Percentiles rank a stretch among this genome's conserved stretches.
Conservation (phyloP, 148 eudicot genomes). For the Rhododendron griersonianum region DNA sequence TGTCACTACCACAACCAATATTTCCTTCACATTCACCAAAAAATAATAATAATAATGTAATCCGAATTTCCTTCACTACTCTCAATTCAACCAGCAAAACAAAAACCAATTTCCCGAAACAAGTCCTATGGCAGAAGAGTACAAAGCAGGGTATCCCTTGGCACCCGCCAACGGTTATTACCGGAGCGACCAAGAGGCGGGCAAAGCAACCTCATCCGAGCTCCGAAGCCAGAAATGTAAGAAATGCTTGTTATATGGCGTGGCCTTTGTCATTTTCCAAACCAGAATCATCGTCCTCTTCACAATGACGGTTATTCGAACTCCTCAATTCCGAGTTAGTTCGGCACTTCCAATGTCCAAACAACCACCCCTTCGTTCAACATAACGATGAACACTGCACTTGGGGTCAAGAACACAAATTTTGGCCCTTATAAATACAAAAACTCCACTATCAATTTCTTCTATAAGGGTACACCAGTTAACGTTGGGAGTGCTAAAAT, state of each 20-base stretch:
- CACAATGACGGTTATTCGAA: conserved; percentile 6
- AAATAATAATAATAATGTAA: too few species aligned
- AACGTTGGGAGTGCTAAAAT: conserved; percentile 5
- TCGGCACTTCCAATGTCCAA: neutral
- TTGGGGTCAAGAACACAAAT: conserved; percentile 16
- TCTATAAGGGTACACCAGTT: neutral
- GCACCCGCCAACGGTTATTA: too few species aligned
- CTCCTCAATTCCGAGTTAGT: conserved; percentile 10
- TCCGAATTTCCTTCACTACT: too few species aligned
- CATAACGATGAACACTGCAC: neutral
- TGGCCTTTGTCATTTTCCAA: conserved; percentile 8
- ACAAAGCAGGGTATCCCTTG: too few species aligned
- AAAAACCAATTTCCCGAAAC: too few species aligned
- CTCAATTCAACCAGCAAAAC: too few species aligned
- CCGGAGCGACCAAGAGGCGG: too few species aligned
- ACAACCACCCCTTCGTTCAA: conserved; percentile 5
- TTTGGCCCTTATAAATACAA: neutral
- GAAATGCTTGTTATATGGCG: too few species aligned
- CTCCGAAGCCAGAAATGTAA: conserved; percentile 11
- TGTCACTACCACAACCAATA: too few species aligned
- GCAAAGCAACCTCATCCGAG: too few species aligned
- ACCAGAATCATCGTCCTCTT: neutral
- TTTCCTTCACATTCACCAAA: too few species aligned
- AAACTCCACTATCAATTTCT: neutral
- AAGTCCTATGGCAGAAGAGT: too few species aligned